Evolutionary conservation across 345 rosid species (phyloP), one percentile per base, ranked within the genome.

Genomic region (Streptanthus diversifolius): DNA sequence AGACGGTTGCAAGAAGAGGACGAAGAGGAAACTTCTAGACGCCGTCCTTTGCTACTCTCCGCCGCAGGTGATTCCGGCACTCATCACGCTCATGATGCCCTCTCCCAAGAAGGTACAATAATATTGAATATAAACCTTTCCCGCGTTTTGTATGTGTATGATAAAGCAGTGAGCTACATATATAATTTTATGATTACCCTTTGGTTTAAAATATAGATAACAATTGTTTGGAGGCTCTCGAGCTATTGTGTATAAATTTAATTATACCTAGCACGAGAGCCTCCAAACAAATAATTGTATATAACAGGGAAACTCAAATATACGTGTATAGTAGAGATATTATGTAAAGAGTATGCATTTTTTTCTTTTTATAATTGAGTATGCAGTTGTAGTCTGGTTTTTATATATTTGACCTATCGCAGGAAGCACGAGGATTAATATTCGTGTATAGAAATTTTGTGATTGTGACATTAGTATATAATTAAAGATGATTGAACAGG

Each of bases 91-190:
- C 81, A 87, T 19, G 99, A 95, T 78, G 93, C 96, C 40, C 86
- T 95, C 57, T 95, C 99, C 12, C 99, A 91, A 74, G 95, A 95
- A 86, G 99, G 98, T 88, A 51, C 48, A 0, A 19, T 39, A 48
- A 18, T 29, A 15, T 10, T 27, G 3, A 11, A 40, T 37, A 25
- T 6, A 13, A 4, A 39, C 4, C 30, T 7, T 5, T 29, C 5
- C 14, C 18, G 40, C 47, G 32, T 19, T 33, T 19, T 39, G 27
- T 37, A 18, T 43, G 2, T 37, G 29, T 54, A 72, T 72, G 18
- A 54, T 32, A 73, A n/a, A 65, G 37, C 36, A 17, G 15, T 53
- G 45, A 43, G 17, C 19, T 15, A 15, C 57, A 15, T 15, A 15
- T 49, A 15, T 21, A 8, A 13, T 14, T 61, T 18, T 19, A 62